These are phyloP conservation scores for Rhizopogon rudus DNA, from an alignment of 768 basidiomycete genomes.

Conservation along the genomic window DNA sequence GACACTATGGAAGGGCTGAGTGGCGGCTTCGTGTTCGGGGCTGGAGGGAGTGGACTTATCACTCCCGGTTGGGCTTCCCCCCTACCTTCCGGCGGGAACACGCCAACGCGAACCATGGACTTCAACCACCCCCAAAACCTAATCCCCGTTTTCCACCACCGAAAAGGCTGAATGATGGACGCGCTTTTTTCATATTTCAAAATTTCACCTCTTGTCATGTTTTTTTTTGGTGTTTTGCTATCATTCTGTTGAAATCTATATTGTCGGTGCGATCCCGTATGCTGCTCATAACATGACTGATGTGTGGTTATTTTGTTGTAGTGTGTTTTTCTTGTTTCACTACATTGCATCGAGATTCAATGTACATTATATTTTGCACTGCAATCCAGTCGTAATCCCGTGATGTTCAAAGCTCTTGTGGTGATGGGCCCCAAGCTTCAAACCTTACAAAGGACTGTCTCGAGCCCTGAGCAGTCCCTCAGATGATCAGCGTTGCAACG, in stretches of 20 bases:
- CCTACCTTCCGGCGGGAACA: slow-evolving; percentile 49
- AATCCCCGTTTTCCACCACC: slow-evolving; percentile 17
- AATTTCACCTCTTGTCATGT: not conserved
- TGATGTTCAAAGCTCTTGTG: too few species aligned
- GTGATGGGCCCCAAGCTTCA: too few species aligned
- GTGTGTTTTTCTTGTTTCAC: not conserved
- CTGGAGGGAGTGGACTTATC: slow-evolving; percentile 79
- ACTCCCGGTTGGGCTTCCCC: slow-evolving; percentile 68
- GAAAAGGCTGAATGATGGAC: slow-evolving; percentile 15
- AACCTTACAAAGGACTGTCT: too few species aligned
- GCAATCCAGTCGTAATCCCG: too few species aligned
- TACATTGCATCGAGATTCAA: not conserved
- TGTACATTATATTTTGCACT: too few species aligned
- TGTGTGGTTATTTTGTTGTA: not conserved
- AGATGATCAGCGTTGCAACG: too few species aligned
- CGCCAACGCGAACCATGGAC: slow-evolving; percentile 28
- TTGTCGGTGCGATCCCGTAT: not conserved
- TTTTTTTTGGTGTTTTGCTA: not conserved
- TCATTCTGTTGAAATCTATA: not conserved
- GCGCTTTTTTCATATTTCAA: not conserved
- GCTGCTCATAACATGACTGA: too few species aligned
- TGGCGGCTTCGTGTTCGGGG: slow-evolving; percentile 83
- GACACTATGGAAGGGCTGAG: slow-evolving; percentile 78
- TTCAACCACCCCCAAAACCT: slow-evolving; percentile 24
- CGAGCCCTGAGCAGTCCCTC: too few species aligned